Evolutionary conservation across 2,329 filamentous ascomycete species (phyloP).

Genomic region (Colletotrichum eleusines): DNA sequence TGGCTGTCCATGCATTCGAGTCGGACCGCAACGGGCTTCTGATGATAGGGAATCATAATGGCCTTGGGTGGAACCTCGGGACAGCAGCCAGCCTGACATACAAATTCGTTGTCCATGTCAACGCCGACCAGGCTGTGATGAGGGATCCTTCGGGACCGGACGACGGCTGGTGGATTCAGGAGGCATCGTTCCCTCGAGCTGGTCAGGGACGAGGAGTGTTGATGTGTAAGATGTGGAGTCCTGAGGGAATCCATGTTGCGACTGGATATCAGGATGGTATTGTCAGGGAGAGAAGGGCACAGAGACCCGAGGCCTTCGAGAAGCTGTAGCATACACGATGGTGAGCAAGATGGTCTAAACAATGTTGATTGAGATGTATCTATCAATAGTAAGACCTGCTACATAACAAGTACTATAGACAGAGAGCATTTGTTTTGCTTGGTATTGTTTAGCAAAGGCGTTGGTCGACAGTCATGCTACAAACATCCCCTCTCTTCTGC

Average conservation of each 20-base stretch:
- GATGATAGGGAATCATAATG: conserved; percentile 63
- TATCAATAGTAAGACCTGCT: no score
- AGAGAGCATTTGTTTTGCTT: not conserved
- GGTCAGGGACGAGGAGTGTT: conserved; percentile 61
- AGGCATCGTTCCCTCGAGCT: conserved; percentile 61
- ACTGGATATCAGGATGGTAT: conserved; percentile 68
- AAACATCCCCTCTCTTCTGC: not conserved
- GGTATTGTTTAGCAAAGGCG: not conserved
- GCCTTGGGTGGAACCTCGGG: conserved; percentile 57
- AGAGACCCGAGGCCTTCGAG: conserved; percentile 45
- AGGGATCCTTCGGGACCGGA: conserved; percentile 46
- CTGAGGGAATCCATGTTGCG: conserved; percentile 63
- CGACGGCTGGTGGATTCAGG: conserved; percentile 66
- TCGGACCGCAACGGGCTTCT: conserved; percentile 67
- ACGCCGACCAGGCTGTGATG: conserved; percentile 63
- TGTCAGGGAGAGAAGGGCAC: conserved; percentile 43
- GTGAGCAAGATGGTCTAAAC: not conserved
- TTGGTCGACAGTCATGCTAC: not conserved
- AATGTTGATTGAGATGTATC: not conserved
- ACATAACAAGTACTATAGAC: no score
- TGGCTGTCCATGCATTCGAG: conserved; percentile 63
- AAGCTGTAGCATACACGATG: not conserved
- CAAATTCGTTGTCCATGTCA: conserved; percentile 65
- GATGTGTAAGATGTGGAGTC: conserved; percentile 66
- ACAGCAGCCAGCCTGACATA: conserved; percentile 62